Percentiles rank a stretch among this genome's conserved stretches.
These are phyloP conservation scores for Cladosporium halotolerans DNA, from an alignment of 2,329 filamentous ascomycete genomes.

Conservation along the genomic window DNA sequence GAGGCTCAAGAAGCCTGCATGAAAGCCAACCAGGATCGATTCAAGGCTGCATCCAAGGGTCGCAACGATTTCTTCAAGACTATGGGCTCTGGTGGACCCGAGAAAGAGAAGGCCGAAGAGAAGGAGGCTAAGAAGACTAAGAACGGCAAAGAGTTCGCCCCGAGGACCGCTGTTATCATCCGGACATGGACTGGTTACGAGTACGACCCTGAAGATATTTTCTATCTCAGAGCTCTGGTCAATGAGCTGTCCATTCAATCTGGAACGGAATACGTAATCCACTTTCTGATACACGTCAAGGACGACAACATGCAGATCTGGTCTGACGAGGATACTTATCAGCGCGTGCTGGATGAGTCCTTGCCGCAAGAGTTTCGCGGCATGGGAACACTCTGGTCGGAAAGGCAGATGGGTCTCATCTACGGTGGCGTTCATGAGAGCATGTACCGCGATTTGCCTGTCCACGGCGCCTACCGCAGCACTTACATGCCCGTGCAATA, in stretches of 20 bases:
- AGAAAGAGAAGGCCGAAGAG: conserved; percentile 19
- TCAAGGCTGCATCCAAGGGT: conserved; percentile 39
- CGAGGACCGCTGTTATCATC: conserved; percentile 71
- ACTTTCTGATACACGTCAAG: conserved; percentile 80
- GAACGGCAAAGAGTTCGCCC: conserved; percentile 17
- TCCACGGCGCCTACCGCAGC: conserved; percentile 64
- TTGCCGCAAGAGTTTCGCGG: conserved; percentile 45
- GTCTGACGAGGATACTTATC: conserved; percentile 68
- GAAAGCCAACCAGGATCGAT: conserved; percentile 63
- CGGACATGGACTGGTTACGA: conserved; percentile 75
- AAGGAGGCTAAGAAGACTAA: conserved; percentile 15
- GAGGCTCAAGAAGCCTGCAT: conserved; percentile 70
- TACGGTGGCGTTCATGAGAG: conserved; percentile 46
- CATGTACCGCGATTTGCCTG: conserved; percentile 54
- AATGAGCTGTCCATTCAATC: conserved; percentile 71
- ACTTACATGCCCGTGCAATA: conserved; percentile 92
- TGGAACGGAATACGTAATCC: conserved; percentile 74
- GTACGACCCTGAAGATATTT: conserved; percentile 73
- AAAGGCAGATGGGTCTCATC: conserved; percentile 49
- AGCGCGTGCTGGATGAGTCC: conserved; percentile 52
- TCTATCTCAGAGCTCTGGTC: conserved; percentile 75
- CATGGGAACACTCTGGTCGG: conserved; percentile 49
- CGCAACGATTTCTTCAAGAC: conserved; percentile 35
- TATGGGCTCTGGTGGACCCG: conserved; percentile 31
- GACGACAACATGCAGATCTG: conserved; percentile 74